A percentile compares a stretch with the other conserved stretches of the same genome.
Evolutionary conservation across 352 stramenopile species (phyloP).

Genomic region (Pythium phragmiticola): DNA sequence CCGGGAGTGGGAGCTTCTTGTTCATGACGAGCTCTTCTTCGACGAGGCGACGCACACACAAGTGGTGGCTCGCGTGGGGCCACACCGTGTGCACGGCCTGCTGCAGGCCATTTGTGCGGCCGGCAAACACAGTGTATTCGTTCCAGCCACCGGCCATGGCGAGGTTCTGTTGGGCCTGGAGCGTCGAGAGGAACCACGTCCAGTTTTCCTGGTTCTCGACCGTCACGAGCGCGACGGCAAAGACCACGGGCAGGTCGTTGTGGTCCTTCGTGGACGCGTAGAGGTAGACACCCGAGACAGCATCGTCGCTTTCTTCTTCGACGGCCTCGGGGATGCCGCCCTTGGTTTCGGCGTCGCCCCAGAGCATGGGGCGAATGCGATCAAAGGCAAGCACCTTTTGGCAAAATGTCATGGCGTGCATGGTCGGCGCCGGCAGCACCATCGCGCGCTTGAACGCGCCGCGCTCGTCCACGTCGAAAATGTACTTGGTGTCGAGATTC

Average conservation of each 20-base stretch:
- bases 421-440: slow-evolving; percentile 53
- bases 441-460: slow-evolving; percentile 61
- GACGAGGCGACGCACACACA: slow-evolving; percentile 70
- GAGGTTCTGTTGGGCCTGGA: slow-evolving; percentile 41
- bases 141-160: slow-evolving; percentile 37
- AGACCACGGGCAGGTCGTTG: slow-evolving; percentile 68
- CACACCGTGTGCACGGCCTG: slow-evolving; percentile 48
- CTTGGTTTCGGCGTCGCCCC: slow-evolving; percentile 35
- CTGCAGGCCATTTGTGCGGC: slow-evolving; percentile 51
- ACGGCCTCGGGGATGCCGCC: slow-evolving; percentile 36
- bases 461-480: slow-evolving; percentile 50
- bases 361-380: slow-evolving; percentile 41
- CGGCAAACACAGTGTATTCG: slow-evolving; percentile 70
- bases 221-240: slow-evolving; percentile 64
- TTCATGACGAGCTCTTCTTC: slow-evolving; percentile 62
- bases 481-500: slow-evolving; percentile 57
- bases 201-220: slow-evolving; percentile 69
- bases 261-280: slow-evolving; percentile 72
- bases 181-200: slow-evolving; percentile 67
- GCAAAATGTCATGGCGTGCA: slow-evolving; percentile 54
- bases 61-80: slow-evolving; percentile 62
- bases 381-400: slow-evolving; percentile 66
- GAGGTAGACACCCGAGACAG: slow-evolving; percentile 69
- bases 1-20: slow-evolving; percentile 62
- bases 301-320: slow-evolving; percentile 65